Evolutionary conservation across 1,284 basidiomycete genomes (phyloP).

Genomic region (Ceratobasidium sp.): DNA sequence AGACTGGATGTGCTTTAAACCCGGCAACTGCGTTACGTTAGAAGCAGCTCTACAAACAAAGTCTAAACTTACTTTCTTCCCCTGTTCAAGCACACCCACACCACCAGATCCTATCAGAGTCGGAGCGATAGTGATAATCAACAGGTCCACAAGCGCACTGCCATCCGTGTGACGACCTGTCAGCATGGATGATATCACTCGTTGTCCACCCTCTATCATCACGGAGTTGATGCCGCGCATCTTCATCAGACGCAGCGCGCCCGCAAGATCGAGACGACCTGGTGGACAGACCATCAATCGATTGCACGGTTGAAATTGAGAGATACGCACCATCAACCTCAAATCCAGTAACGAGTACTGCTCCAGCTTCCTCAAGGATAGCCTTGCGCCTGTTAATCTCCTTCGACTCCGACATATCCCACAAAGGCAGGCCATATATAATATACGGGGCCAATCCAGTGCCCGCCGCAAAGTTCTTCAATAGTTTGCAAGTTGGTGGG

Average conservation of each 20-base stretch:
- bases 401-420: conserved; percentile 49
- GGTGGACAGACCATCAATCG: conserved; percentile 43
- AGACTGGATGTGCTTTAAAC: conserved; percentile 45
- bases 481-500: conserved; percentile 73
- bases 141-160: conserved; percentile 66
- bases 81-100: conserved; percentile 56
- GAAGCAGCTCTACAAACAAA: neutral
- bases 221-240: conserved; percentile 71
- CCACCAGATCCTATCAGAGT: conserved; percentile 79
- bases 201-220: conserved; percentile 96
- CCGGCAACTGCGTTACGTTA: conserved; percentile 14
- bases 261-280: conserved; percentile 63
- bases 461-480: conserved; percentile 70
- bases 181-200: conserved; percentile 83
- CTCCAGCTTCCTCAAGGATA: conserved; percentile 65
- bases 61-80: conserved; percentile 16
- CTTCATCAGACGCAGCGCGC: conserved; percentile 65
- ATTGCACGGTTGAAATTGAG: conserved; percentile 33
- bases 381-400: conserved; percentile 58
- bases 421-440: conserved; percentile 60
- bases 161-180: conserved; percentile 52
- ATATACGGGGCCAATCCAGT: conserved; percentile 81
- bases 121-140: conserved; percentile 88
- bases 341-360: conserved; percentile 57
- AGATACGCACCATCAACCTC: conserved; percentile 49